Evolutionary conservation across 1,284 basidiomycete species (phyloP).

Genomic region (Sporisorium reilianum): DNA sequence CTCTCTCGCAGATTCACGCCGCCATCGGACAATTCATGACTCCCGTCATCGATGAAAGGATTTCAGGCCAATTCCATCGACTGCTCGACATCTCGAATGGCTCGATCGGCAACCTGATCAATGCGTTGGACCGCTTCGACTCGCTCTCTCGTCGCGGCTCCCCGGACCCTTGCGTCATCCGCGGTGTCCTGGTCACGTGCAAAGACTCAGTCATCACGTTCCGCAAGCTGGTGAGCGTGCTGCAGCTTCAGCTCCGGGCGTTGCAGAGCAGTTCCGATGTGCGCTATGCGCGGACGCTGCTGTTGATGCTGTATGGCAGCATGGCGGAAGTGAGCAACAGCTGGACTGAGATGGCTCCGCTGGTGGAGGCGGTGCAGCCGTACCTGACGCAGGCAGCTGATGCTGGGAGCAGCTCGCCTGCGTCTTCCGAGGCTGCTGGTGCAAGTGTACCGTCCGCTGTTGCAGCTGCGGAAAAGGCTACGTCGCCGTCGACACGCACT

Average conservation of each 20-base stretch:
- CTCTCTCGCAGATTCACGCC: constrained; percentile 90
- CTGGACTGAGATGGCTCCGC: constrained; percentile 83
- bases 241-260: constrained; percentile 81
- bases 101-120: constrained; percentile 86
- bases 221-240: constrained; percentile 84
- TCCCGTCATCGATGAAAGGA: constrained; percentile 86
- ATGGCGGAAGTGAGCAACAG: constrained; percentile 87
- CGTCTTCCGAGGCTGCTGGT: constrained; percentile 14
- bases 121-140: constrained; percentile 92
- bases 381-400: constrained; percentile 52
- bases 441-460: not conserved
- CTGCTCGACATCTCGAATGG: constrained; percentile 75
- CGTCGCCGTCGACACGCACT: constrained; percentile 31
- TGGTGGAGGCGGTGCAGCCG: constrained; percentile 76
- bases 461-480: constrained; percentile 7
- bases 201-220: constrained; percentile 87
- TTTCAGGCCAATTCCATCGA: constrained; percentile 70
- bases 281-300: constrained; percentile 86
- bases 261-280: constrained; percentile 81
- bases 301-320: constrained; percentile 89
- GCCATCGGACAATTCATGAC: constrained; percentile 89
- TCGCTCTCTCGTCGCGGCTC: constrained; percentile 80
- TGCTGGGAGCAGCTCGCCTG: constrained; percentile 13
- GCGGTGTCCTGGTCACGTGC: constrained; percentile 83
- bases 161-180: constrained; percentile 78